A percentile compares a stretch with the other conserved stretches of the same genome.
phyloP scores from a whole-genome alignment of 176 grass and related monocot species.

The Bothriochloa decipiens region DNA sequence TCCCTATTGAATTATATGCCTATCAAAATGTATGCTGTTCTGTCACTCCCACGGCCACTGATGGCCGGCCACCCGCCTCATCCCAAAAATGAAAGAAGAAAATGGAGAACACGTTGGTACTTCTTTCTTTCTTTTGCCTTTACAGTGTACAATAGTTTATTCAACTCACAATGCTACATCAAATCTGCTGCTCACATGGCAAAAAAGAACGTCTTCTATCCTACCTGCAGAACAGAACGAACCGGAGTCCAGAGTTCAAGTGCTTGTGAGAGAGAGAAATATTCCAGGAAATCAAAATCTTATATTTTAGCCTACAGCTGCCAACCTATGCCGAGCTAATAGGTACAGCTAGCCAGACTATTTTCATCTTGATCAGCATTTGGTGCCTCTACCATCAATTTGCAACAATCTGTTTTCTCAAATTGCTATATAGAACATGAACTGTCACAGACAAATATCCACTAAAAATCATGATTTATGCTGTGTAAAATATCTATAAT shows the following conservation, averaged over 20 bases:
- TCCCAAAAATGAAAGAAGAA: conserved; percentile 37
- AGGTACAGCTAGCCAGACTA: neutral
- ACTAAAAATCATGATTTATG: neutral
- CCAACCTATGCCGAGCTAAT: neutral
- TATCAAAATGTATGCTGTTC: conserved; percentile 40
- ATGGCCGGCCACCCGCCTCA: neutral
- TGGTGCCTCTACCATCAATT: conserved; percentile 23
- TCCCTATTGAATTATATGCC: conserved; percentile 34
- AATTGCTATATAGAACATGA: neutral
- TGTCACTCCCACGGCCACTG: conserved; percentile 17
- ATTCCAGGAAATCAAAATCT: conserved; percentile 10
- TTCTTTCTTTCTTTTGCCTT: conserved; percentile 56
- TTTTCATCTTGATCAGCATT: conserved; percentile 28
- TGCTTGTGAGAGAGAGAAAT: neutral
- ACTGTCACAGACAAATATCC: neutral
- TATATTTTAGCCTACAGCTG: neutral
- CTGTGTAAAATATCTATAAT: conserved; percentile 17
- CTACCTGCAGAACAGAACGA: conserved; percentile 50
- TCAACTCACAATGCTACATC: conserved; percentile 37
- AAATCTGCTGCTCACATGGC: conserved; percentile 43
- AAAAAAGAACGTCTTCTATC: conserved; percentile 45
- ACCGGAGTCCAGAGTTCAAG: neutral
- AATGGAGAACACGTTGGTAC: conserved; percentile 30
- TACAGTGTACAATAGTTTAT: conserved; percentile 65
- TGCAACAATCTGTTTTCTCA: neutral